Evolutionary conservation across 495 filamentous ascomycete genomes (phyloP), one percentile per base, ranked within the genome.

Genomic region (Extremus antarcticus): DNA sequence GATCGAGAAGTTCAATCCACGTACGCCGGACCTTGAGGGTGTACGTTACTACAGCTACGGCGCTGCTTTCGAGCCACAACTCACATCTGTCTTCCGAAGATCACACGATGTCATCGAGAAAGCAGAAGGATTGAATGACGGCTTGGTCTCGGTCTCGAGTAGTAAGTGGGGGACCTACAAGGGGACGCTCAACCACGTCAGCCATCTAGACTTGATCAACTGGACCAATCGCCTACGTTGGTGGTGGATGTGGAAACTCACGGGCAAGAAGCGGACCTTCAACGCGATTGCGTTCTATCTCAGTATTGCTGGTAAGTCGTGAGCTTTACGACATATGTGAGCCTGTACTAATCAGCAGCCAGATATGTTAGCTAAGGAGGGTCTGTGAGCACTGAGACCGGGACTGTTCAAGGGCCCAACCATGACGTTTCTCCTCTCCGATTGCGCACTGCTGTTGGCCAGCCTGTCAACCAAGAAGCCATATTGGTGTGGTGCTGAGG

Each of bases 261-360:
- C 80, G 54, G 86, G 88, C 3, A 80, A 80, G 48, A 79, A 78
- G 64, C 74, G 76, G 59, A 85, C 82, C 25, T 95, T 97, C 72
- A 97, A 97, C 64, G 91, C 90, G 2, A 84, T 96, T 60, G 90
- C 91, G 0, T 95, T 97, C 63, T 97, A 97, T 65, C 79, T 95
- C 25, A 86, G 85, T 61, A 92, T 96, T 67, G 83, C 84, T 52
- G 83, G 83, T 85, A 73, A 63, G 77, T 61, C 17, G 23, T 16
- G 21, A 48, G 47, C 25, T 40, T 20, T 35, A 29, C 41, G 39
- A 15, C n/a, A 45, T n/a, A n/a, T n/a, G n/a, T n/a, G n/a, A n/a
- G n/a, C n/a, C 35, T 53, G 13, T 58, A 47, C 47, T 35, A 25
- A 47, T 54, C 35, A 43, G 21, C 38, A 2, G 25, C n/a, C 61